Base-by-base conservation (phyloP, 805 yeast genomes). In the Kuraishia capsulata region DNA sequence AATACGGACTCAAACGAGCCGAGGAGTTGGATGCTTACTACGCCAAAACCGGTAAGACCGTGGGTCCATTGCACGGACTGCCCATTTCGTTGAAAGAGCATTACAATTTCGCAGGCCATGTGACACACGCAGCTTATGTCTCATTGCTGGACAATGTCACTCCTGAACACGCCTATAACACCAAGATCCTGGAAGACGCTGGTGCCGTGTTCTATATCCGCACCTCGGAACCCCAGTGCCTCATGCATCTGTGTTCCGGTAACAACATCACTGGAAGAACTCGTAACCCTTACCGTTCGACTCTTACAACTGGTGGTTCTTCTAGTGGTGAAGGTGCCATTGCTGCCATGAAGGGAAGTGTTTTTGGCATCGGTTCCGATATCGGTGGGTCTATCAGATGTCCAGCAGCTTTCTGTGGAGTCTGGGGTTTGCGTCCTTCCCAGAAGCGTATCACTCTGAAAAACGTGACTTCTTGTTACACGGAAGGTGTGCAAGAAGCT, bases 61-160 rank as follows among this genome's bases (percentile, higher is more conserved):
- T 73, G 21, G 78, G 78, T 34, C 78, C 81, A 1, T 61, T 78
- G 39, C 82, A 80, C 32, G 84, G 85, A 2, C 54, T 78, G 45
- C 83, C 84, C 4, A 60, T 78, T 35, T 74, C 83, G 1, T 53
- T 78, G 39, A 78, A 78, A 50, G 85, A 78, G 45, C 77, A 78
- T 35, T 67, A 63, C 47, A 56, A 61, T 39, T 66, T 65, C 41
- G 61, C 56, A 34, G 81, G 78, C 31, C 67, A 61, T 38, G 70
- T 71, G 46, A 68, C 79, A 1, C 71, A 72, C 39, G 69, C 67
- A 17, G 75, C 76, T 4, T 70, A 66, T 46, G 69, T 74, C 23
- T 50, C 59, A 14, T 43, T 48, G 32, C 50, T 68, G 24, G 66
- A 64, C 43, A 59, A 69, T 43, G 67, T 75, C 16, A 49, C 64